A percentile compares a stretch with the other conserved stretches of the same genome.
Conservation (phyloP, 257 asterid genomes). For the Fraxinus excelsior region DNA sequence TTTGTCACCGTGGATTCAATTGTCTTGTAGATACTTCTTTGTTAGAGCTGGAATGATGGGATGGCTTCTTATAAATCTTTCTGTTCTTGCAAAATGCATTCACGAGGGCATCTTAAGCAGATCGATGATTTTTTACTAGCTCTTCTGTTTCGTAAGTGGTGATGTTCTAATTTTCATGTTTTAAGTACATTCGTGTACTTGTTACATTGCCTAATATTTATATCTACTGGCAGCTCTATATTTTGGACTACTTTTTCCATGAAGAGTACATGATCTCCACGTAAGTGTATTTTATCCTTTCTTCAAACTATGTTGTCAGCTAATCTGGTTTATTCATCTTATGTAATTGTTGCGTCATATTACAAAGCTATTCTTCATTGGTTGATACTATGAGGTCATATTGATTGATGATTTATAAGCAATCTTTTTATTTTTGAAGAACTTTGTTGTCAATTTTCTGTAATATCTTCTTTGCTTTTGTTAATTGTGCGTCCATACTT, state of each 20-base stretch:
- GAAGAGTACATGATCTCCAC: conserved; percentile 99
- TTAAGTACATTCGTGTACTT: conserved; percentile 19
- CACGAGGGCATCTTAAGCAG: conserved; percentile 60
- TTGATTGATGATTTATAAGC: not conserved
- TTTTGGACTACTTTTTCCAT: conserved; percentile 80
- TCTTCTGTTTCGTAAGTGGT: conserved; percentile 68
- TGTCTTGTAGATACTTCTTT: conserved; percentile 74
- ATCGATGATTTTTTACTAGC: conserved; percentile 89
- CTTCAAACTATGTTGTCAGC: conserved; percentile 16
- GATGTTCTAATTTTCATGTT: conserved; percentile 4
- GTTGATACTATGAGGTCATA: not conserved
- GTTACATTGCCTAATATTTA: conserved; percentile 16
- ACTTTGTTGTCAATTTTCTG: not conserved
- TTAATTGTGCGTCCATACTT: not conserved
- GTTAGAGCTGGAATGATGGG: conserved; percentile 99
- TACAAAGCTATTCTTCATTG: not conserved
- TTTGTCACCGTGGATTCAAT: not conserved
- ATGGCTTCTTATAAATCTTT: conserved; percentile 95
- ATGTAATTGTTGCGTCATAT: not conserved
- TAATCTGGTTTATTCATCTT: not conserved
- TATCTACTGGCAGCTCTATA: conserved; percentile 66
- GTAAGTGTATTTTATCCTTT: conserved; percentile 52
- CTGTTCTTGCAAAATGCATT: conserved; percentile 75
- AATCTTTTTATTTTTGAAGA: not conserved
- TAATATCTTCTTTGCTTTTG: not conserved